Conservation (phyloP, 257 asterid species). For the Rhazya stricta region DNA sequence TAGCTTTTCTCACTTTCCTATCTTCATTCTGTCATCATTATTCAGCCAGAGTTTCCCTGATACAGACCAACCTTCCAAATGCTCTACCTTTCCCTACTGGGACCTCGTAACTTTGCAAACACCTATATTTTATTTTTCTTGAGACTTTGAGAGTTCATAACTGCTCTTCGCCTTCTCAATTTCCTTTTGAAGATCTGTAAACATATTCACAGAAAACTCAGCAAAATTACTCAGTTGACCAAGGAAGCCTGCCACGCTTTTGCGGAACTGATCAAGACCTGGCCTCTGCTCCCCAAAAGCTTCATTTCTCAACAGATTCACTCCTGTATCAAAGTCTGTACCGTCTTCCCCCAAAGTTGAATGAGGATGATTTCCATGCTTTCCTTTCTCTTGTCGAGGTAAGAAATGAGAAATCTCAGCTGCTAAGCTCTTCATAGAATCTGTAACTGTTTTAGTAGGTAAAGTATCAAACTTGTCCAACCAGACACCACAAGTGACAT, state of each 20-base stretch:
- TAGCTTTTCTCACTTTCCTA: conserved; percentile 4
- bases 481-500: conserved; percentile 76
- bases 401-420: conserved; percentile 61
- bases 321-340: conserved; percentile 19
- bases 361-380: conserved; percentile 24
- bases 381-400: conserved; percentile 78
- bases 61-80: neutral
- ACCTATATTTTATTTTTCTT: conserved; percentile 2
- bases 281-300: conserved; percentile 39
- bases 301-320: conserved; percentile 31
- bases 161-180: conserved; percentile 54
- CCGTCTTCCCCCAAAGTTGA: conserved; percentile 16
- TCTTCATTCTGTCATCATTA: conserved; percentile 1
- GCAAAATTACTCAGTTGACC: conserved; percentile 63
- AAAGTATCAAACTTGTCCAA: conserved; percentile 47
- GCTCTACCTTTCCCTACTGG: neutral
- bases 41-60: neutral
- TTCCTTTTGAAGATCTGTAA: conserved; percentile 47
- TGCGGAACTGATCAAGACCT: conserved; percentile 55
- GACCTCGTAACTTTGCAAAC: neutral
- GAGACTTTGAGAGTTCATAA: conserved; percentile 38
- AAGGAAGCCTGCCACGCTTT: conserved; percentile 61
- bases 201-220: conserved; percentile 56
- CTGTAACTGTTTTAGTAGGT: conserved; percentile 59
- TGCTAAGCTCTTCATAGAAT: conserved; percentile 62